phyloP scores from a whole-genome alignment of 345 rosid genomes.

The Hibiscus syriacus region DNA sequence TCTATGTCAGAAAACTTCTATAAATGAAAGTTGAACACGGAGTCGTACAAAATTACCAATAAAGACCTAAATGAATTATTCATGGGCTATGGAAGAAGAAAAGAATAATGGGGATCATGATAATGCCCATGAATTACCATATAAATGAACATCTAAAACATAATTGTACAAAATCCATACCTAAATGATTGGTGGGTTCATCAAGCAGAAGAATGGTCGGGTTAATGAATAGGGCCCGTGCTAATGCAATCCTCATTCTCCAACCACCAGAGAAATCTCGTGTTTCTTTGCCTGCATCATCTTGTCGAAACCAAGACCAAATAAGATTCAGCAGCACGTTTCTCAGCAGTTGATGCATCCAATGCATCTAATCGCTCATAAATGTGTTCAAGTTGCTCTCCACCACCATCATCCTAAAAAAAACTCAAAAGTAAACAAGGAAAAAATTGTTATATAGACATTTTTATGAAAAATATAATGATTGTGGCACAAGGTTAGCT shows the following conservation, averaged over 20 bases:
- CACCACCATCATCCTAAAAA: constrained; percentile 85
- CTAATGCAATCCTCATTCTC: constrained; percentile 99
- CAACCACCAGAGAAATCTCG: constrained; percentile 98
- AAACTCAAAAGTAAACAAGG: not conserved
- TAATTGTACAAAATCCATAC: constrained; percentile 10
- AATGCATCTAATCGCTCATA: constrained; percentile 90
- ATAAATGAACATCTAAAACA: too few relatives aligned
- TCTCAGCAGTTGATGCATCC: constrained; percentile 93
- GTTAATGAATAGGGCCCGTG: constrained; percentile 87
- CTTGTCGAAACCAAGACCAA: constrained; percentile 92
- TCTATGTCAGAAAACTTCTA: not conserved
- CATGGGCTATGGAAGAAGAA: too few relatives aligned
- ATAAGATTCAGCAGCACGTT: constrained; percentile 92
- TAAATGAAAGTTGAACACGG: not conserved
- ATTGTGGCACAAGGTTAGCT: not conserved
- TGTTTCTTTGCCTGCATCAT: constrained; percentile 91
- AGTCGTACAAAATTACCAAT: too few relatives aligned
- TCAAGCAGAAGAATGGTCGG: constrained; percentile 92
- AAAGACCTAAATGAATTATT: constrained; percentile 14
- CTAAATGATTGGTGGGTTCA: constrained; percentile 97
- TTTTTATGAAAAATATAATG: not conserved
- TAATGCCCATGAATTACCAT: too few relatives aligned
- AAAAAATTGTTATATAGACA: not conserved
- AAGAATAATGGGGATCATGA: too few relatives aligned
- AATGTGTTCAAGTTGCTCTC: constrained; percentile 77